phyloP scores from a whole-genome alignment of 495 filamentous ascomycete genomes.

The Tuber calosporum region DNA sequence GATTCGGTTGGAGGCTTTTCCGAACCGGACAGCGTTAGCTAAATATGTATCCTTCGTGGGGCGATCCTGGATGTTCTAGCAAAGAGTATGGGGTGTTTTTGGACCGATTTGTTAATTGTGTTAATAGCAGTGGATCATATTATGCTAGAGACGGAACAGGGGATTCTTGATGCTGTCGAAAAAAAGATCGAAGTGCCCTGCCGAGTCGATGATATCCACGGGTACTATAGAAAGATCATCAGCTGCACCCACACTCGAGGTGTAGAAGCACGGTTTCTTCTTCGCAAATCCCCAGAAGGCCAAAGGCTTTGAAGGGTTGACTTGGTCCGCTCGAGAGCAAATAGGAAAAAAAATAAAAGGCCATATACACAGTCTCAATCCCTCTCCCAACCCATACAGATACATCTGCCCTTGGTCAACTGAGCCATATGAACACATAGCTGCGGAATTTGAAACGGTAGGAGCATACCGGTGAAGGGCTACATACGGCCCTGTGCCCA shows the following conservation, averaged over 20 bases:
- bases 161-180: too few relatives aligned
- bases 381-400: neutral
- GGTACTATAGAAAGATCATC: too few relatives aligned
- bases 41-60: conserved; percentile 47
- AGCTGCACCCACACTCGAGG: neutral
- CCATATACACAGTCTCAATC: neutral
- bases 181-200: too few relatives aligned
- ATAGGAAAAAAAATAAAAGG: neutral
- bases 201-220: too few relatives aligned
- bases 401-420: neutral
- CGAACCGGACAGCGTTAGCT: conserved; percentile 42
- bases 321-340: neutral
- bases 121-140: neutral
- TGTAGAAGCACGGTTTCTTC: neutral
- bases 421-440: neutral
- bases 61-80: conserved; percentile 20
- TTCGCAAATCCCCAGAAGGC: neutral
- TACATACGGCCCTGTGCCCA: neutral
- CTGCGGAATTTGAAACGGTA: neutral
- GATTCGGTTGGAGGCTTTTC: conserved; percentile 45
- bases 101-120: neutral
- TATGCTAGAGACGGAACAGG: conserved; percentile 32
- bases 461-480: neutral
- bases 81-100: neutral
- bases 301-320: neutral